Evolutionary conservation across 2,329 filamentous ascomycete genomes (phyloP), one percentile per base, ranked within the genome.

Genomic region (Colletotrichum chrysophilum): DNA sequence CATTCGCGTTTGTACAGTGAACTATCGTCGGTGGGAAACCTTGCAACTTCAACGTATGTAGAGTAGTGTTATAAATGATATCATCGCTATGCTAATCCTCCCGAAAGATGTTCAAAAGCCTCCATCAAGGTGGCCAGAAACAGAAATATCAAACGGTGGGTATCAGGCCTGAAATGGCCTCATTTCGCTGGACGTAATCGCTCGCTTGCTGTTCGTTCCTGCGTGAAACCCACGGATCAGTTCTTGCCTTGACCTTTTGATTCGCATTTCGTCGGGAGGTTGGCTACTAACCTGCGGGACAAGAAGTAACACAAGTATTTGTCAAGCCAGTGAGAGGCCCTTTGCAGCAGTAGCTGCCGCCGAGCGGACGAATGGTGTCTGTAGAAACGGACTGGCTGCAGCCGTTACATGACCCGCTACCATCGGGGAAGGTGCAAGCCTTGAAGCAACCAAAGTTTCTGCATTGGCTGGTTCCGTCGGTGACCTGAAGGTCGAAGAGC

Each of bases 231-330:
- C n/a, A 21, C 0, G n/a, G 6, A 1, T 52, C 0, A 52, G 43
- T 4, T 52, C n/a, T n/a, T 13, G 10, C 0, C 3, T 21, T 21
- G 43, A 52, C 43, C 43, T n/a, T 48, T 48, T 21, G 1, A 3
- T 48, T 3, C n/a, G n/a, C 0, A 21, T 21, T 21, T 2, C 0
- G 10, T n/a, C 0, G 0, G 10, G n/a, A 48, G 10, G 43, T n/a
- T 48, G 18, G 43, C n/a, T 21, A 34, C 26, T n/a, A 3, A 61
- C 58, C 58, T 61, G 58, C 58, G 58, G 58, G 58, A 34, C 58
- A 61, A 32, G 16, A 28, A 34, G 28, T 61, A 14, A 66, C 69
- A 18, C 60, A 71, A 18, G 30, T 71, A 6, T 71, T 71, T 21
- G 6, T 9, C 13, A 18, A 43, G 24, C 43, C 60, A 26, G 10